These are phyloP conservation scores for Ganoderma leucocontextum DNA, from an alignment of 1,284 basidiomycete genomes.

Conservation along the genomic window DNA sequence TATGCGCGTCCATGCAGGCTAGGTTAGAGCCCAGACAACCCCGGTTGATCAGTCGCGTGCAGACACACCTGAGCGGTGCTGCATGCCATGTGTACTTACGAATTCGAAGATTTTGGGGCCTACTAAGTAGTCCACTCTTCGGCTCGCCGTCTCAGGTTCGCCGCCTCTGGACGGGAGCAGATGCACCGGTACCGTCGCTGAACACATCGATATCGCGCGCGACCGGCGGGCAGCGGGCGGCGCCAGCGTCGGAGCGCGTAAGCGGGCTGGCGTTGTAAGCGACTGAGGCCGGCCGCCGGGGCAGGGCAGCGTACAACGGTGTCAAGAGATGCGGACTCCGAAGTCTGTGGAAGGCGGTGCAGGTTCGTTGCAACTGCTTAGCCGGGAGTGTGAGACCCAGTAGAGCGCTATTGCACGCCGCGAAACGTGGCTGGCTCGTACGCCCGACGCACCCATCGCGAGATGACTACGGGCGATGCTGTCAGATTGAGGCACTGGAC, in stretches of 20 bases:
- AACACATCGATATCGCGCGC: not conserved
- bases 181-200: not conserved
- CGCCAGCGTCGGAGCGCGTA: constrained; percentile 3
- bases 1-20: not conserved
- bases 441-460: not conserved
- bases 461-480: constrained; percentile 19
- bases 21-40: not conserved
- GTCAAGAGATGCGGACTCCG: constrained; percentile 10
- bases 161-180: constrained; percentile 10
- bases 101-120: not conserved
- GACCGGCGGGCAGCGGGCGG: not conserved
- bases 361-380: not conserved
- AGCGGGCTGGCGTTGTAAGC: not conserved
- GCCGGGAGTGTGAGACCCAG: constrained; percentile 5
- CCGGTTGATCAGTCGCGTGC: constrained; percentile 2
- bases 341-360: constrained; percentile 1
- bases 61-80: constrained; percentile 5
- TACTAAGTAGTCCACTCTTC: not conserved
- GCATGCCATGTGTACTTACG: not conserved
- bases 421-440: not conserved
- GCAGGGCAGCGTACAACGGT: constrained; percentile 5
- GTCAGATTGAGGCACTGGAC: constrained; percentile 7
- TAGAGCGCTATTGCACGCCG: not conserved
- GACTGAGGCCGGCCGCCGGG: not conserved
- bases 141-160: constrained; percentile 7